Conservation (phyloP, 345 rosid species). For the Gossypium sturtianum region DNA sequence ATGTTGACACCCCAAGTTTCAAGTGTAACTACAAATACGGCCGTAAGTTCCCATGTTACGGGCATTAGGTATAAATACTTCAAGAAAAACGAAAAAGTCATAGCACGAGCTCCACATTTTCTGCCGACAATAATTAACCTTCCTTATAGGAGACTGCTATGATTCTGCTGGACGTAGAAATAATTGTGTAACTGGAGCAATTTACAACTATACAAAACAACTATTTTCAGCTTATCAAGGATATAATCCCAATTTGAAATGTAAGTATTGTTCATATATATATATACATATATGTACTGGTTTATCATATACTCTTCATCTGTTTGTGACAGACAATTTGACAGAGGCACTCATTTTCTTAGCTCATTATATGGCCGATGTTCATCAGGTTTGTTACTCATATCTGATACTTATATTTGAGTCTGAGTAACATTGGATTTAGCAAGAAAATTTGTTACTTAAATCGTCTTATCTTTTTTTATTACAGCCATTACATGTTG, state of each 20-base stretch:
- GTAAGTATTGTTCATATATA: constrained; percentile 31
- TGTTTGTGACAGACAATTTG: constrained; percentile 59
- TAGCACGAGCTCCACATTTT: neutral
- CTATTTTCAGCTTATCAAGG: constrained; percentile 44
- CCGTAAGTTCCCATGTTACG: constrained; percentile 37
- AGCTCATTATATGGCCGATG: constrained; percentile 81
- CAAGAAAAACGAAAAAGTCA: neutral
- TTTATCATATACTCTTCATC: constrained; percentile 10
- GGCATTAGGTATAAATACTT: neutral
- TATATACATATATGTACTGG: neutral
- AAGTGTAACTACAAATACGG: constrained; percentile 73
- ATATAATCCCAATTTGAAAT: constrained; percentile 25
- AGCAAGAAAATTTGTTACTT: no score
- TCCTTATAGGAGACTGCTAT: constrained; percentile 79
- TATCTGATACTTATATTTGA: neutral
- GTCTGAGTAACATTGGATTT: no score
- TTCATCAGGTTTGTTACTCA: constrained; percentile 68
- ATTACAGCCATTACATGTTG: constrained; percentile 87
- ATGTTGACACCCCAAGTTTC: constrained; percentile 84
- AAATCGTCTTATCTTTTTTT: neutral
- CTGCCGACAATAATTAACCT: neutral
- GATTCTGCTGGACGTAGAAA: constrained; percentile 54
- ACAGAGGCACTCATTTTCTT: constrained; percentile 91
- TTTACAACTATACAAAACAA: constrained; percentile 74
- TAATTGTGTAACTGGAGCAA: constrained; percentile 83